Evolutionary conservation across 2,329 filamentous ascomycete species (phyloP).

Genomic region (Colletotrichum aenigma): DNA sequence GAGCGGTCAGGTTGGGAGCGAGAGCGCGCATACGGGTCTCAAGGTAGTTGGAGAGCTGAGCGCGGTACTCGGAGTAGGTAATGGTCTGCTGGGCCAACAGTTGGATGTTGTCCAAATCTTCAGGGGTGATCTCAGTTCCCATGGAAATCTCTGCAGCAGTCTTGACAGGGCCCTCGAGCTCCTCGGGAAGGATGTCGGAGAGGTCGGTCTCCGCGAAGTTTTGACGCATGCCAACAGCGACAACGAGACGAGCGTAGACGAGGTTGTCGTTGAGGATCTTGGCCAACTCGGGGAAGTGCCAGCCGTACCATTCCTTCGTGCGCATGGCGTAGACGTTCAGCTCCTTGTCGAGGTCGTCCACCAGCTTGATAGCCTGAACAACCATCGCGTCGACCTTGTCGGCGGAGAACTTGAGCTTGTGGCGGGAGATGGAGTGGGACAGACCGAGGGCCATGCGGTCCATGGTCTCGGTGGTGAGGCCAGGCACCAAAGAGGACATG

Average conservation of each 20-base stretch:
- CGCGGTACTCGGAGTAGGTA: conserved; percentile 87
- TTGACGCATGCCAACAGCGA: conserved; percentile 87
- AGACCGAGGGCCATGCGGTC: conserved; percentile 96
- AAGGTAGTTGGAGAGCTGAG: conserved; percentile 87
- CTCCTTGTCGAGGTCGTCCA: conserved; percentile 98
- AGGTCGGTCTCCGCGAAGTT: conserved; percentile 80
- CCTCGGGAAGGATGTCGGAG: conserved; percentile 90
- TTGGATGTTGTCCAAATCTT: conserved; percentile 93
- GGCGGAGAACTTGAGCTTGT: conserved; percentile 98
- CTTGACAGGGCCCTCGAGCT: conserved; percentile 91
- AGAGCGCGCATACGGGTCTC: conserved; percentile 95
- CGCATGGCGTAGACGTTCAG: conserved; percentile 98
- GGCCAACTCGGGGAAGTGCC: conserved; percentile 98
- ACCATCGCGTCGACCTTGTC: conserved; percentile 99
- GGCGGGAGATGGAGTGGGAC: conserved; percentile 92
- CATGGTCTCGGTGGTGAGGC: conserved; percentile 82
- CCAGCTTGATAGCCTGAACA: conserved; percentile 90
- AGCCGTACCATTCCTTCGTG: conserved; percentile 99
- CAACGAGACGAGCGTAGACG: conserved; percentile 87
- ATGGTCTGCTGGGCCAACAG: conserved; percentile 93
- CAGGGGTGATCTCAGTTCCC: conserved; percentile 94
- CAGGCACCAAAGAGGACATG: conserved; percentile 87
- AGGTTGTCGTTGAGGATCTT: conserved; percentile 98
- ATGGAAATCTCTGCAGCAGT: conserved; percentile 95
- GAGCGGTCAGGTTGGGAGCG: conserved; percentile 90